Evolutionary conservation across 352 stramenopile genomes (phyloP).

Genomic region (Phytophthora europaea): DNA sequence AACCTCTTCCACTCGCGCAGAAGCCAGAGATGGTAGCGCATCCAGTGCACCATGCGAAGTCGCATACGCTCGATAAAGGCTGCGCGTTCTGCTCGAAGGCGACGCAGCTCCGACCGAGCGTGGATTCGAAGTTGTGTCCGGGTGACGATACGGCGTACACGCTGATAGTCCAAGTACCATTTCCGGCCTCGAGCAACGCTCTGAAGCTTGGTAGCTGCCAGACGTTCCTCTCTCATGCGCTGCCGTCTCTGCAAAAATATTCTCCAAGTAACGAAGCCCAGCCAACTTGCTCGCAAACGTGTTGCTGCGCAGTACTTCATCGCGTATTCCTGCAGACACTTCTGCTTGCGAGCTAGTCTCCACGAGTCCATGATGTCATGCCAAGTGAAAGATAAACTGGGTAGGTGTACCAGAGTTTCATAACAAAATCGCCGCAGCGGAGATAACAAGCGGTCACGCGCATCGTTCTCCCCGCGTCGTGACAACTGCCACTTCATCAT

Average conservation of each 20-base stretch:
- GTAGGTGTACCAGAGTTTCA: constrained; percentile 54
- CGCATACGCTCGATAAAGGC: constrained; percentile 59
- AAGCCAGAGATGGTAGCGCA: constrained; percentile 48
- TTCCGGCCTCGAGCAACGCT: constrained; percentile 44
- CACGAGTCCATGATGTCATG: constrained; percentile 54
- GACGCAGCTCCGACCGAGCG: constrained; percentile 47
- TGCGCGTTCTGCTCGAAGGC: constrained; percentile 40
- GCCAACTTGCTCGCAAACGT: constrained; percentile 56
- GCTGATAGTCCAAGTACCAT: constrained; percentile 32
- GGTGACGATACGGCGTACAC: constrained; percentile 9
- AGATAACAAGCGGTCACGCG: constrained; percentile 2
- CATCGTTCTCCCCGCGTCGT: constrained; percentile 1
- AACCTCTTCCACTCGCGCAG: constrained; percentile 61
- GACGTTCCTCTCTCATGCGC: constrained; percentile 52
- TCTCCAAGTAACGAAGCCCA: constrained; percentile 33
- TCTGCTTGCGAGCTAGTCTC: constrained; percentile 49
- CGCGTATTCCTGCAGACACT: constrained; percentile 36
- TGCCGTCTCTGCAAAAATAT: constrained; percentile 27
- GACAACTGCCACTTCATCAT: constrained; percentile 31
- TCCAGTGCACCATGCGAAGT: constrained; percentile 58
- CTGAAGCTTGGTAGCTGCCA: constrained; percentile 57
- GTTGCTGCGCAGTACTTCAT: constrained; percentile 60
- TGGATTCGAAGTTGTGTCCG: constrained; percentile 41
- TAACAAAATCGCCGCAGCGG: constrained; percentile 51
- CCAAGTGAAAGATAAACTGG: constrained; percentile 56